These are phyloP conservation scores for Nemania diffusa DNA, from an alignment of 2,329 filamentous ascomycete species.

Conservation along the genomic window DNA sequence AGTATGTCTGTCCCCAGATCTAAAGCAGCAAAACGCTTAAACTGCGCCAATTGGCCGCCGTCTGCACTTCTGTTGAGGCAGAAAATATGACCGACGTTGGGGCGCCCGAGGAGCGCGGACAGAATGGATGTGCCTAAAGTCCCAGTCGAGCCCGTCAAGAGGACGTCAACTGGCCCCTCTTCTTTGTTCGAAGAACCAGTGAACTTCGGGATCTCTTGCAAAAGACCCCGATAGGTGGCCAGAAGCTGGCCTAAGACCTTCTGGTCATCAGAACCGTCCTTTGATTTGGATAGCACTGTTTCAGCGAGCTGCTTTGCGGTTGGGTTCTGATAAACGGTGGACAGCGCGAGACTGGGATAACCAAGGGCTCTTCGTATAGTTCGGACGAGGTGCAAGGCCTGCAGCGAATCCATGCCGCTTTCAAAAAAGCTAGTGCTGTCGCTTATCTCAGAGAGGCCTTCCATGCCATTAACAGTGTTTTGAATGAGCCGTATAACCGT, in stretches of 20 bases:
- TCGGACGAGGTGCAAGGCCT: slow-evolving; percentile 14
- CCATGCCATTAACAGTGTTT: slow-evolving; percentile 5
- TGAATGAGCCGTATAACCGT: slow-evolving; percentile 4
- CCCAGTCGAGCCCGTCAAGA: slow-evolving; percentile 55
- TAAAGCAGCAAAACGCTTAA: slow-evolving; percentile 17
- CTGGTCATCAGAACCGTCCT: slow-evolving; percentile 28
- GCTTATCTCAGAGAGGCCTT: slow-evolving; percentile 7
- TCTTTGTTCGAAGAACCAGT: slow-evolving; percentile 41
- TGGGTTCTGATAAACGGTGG: slow-evolving; percentile 27
- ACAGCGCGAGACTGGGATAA: slow-evolving; percentile 14
- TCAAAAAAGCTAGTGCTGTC: slow-evolving; percentile 25
- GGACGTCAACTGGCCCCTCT: slow-evolving; percentile 36
- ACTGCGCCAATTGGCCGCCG: slow-evolving; percentile 26
- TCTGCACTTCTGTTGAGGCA: slow-evolving; percentile 36
- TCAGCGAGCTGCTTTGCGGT: slow-evolving; percentile 30
- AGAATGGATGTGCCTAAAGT: slow-evolving; percentile 55
- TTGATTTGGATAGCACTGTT: slow-evolving; percentile 15
- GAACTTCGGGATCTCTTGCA: slow-evolving; percentile 17
- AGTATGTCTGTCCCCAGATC: slow-evolving; percentile 17
- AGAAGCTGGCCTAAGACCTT: background rate
- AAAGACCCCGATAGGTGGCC: background rate
- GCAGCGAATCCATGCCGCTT: slow-evolving; percentile 29
- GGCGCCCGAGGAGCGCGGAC: slow-evolving; percentile 48
- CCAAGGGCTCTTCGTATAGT: background rate
- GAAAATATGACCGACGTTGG: slow-evolving; percentile 30